Evolutionary conservation across 2,329 filamentous ascomycete species (phyloP), one percentile per base, ranked within the genome.

Genomic region (Colletotrichum sp.): DNA sequence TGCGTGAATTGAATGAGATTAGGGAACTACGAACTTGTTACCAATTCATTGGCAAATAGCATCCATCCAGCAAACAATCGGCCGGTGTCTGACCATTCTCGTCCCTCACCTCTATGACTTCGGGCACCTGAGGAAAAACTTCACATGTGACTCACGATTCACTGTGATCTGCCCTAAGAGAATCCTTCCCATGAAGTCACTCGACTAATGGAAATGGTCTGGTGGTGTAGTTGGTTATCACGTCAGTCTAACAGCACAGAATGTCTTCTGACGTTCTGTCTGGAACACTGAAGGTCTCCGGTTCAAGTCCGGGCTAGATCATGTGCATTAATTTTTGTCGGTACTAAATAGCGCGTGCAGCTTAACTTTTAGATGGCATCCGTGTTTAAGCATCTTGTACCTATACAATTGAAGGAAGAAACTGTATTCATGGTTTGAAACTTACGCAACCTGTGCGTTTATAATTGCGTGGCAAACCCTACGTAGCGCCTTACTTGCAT

Each of bases 171-270:
- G 11, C 15, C 8, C 22, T 59, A 9, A 32, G 11, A 22, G 0
- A 28, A 19, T 19, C 1, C 57, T 11, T 28, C 8, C n/a, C 5
- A 7, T 5, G 4, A 9, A 1, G 5, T 28, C 2, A 11, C n/a
- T 1, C 52, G 71, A 32, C 27, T 48, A 55, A 15, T 34, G 3
- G 6, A 22, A 36, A 36, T 71, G 68, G 61, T 67, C 60, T 71
- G 74, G 73, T 82, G 80, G 81, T 82, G 81, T 82, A 82, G 85
- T 86, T 86, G 85, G 85, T 87, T 86, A 87, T 87, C 85, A 86
- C 85, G 82, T 87, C 83, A 86, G 85, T 86, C 84, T 87, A 87
- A 87, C 84, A 82, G 25, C 11, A 7, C 5, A 48, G 48, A 13
- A 11, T 16, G 8, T 6, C 16, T 2, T 5, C 16, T 2, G 64